Evolutionary conservation across 257 asterid genomes (phyloP).

Genomic region (Przewalskia tangutica): DNA sequence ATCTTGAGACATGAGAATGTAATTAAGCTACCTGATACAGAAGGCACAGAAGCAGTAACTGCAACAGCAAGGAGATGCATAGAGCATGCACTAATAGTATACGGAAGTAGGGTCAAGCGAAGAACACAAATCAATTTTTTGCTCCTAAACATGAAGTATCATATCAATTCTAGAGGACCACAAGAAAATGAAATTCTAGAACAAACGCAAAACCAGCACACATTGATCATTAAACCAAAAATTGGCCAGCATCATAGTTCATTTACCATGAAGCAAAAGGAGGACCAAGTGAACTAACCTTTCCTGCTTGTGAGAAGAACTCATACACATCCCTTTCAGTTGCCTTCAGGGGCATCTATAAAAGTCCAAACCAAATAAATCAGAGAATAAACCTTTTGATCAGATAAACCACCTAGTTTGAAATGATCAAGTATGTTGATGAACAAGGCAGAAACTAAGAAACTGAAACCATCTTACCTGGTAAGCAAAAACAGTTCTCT

Average conservation of each 20-base stretch:
- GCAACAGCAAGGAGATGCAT: conserved; percentile 13
- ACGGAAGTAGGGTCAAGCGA: conserved; percentile 12
- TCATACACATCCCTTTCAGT: conserved; percentile 95
- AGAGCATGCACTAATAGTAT: conserved; percentile 6
- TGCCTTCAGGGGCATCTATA: conserved; percentile 98
- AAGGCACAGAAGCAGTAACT: conserved; percentile 14
- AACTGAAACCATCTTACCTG: conserved; percentile 40
- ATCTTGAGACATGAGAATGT: conserved; percentile 1
- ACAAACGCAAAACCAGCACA: neutral
- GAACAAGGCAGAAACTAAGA: neutral
- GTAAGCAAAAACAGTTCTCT: conserved; percentile 96
- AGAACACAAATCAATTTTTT: conserved; percentile 5
- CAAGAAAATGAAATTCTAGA: neutral
- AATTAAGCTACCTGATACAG: conserved; percentile 10
- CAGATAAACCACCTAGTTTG: neutral
- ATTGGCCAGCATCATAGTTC: neutral
- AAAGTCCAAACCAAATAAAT: neutral
- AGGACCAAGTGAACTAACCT: conserved; percentile 38
- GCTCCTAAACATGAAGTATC: conserved; percentile 9
- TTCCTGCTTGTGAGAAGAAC: conserved; percentile 94
- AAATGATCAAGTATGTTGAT: neutral
- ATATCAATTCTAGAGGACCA: neutral
- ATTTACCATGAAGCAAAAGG: neutral
- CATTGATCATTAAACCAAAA: neutral
- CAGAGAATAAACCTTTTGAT: neutral